Percentiles rank a stretch among this genome's conserved stretches.
Evolutionary conservation across 768 basidiomycete genomes (phyloP).

Genomic region (Phylloporus sp.): DNA sequence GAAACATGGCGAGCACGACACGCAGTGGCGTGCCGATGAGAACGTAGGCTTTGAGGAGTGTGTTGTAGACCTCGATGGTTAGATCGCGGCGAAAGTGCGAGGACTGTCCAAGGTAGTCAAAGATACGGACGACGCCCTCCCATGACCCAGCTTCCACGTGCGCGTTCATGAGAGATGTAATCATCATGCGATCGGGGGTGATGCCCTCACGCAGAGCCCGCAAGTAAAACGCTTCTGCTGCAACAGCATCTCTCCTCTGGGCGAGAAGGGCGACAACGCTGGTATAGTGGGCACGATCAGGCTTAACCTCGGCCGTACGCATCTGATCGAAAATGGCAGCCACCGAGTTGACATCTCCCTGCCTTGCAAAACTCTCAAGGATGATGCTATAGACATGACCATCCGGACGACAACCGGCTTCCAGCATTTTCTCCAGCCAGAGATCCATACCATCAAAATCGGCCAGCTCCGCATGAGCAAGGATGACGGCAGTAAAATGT

Average conservation of each 20-base stretch:
- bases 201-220: constrained; percentile 59
- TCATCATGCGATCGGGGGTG: constrained; percentile 58
- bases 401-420: constrained; percentile 49
- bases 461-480: constrained; percentile 45
- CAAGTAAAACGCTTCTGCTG: constrained; percentile 63
- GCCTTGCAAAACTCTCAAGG: constrained; percentile 49
- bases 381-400: constrained; percentile 54
- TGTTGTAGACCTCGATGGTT: constrained; percentile 65
- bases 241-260: constrained; percentile 51
- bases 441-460: constrained; percentile 44
- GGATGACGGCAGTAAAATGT: constrained; percentile 56
- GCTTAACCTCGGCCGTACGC: constrained; percentile 43
- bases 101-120: constrained; percentile 50
- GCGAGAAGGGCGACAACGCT: constrained; percentile 64
- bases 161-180: constrained; percentile 72
- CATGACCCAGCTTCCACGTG: constrained; percentile 79
- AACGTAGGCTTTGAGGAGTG: constrained; percentile 79
- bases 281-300: constrained; percentile 56
- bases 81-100: constrained; percentile 36
- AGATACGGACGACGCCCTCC: constrained; percentile 66
- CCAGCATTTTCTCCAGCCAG: constrained; percentile 52
- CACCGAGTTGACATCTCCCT: constrained; percentile 52
- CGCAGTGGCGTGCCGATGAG: constrained; percentile 72
- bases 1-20: constrained; percentile 58
- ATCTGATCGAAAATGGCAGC: constrained; percentile 54